phyloP scores from a whole-genome alignment of 208 protist species.

The Blastocrithidia nonstop region DNA sequence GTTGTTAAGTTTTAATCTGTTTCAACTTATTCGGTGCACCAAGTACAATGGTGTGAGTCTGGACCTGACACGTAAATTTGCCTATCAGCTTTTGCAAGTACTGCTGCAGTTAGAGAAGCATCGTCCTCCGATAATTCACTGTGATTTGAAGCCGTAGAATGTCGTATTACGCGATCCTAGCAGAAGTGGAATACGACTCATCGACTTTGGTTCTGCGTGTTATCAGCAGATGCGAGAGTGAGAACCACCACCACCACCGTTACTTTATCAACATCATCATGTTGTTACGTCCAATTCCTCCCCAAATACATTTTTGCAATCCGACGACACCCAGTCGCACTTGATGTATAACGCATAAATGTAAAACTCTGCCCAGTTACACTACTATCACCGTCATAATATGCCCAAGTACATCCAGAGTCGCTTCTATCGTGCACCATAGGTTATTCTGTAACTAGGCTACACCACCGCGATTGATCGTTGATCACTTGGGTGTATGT shows the following conservation, averaged over 20 bases:
- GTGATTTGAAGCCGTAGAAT: conserved; percentile 95
- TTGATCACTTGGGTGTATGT: conserved; percentile 97
- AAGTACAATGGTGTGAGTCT: conserved; percentile 82
- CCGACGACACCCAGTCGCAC: too few species aligned
- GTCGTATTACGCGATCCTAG: conserved; percentile 82
- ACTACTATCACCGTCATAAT: not conserved
- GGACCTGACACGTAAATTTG: conserved; percentile 87
- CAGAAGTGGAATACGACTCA: conserved; percentile 85
- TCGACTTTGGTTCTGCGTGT: conserved; percentile 98
- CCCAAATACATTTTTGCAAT: not conserved
- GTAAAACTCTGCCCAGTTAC: not conserved
- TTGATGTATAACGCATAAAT: not conserved
- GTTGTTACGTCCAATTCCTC: conserved; percentile 80
- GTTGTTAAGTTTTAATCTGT: conserved; percentile 93
- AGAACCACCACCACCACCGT: conserved; percentile 21
- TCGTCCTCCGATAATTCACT: conserved; percentile 93
- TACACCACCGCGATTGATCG: conserved; percentile 96
- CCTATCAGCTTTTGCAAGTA: conserved; percentile 85
- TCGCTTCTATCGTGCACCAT: conserved; percentile 95
- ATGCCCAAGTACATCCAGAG: conserved; percentile 84
- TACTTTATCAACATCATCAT: not conserved
- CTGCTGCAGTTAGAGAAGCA: conserved; percentile 83
- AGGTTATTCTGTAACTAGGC: conserved; percentile 92
- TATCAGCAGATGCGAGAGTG: conserved; percentile 24
- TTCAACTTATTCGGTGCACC: conserved; percentile 87